Percentiles rank a stretch among this genome's conserved stretches.
Evolutionary conservation across 75 land plant species (phyloP).

Genomic region (Selaginella tamariscina): DNA sequence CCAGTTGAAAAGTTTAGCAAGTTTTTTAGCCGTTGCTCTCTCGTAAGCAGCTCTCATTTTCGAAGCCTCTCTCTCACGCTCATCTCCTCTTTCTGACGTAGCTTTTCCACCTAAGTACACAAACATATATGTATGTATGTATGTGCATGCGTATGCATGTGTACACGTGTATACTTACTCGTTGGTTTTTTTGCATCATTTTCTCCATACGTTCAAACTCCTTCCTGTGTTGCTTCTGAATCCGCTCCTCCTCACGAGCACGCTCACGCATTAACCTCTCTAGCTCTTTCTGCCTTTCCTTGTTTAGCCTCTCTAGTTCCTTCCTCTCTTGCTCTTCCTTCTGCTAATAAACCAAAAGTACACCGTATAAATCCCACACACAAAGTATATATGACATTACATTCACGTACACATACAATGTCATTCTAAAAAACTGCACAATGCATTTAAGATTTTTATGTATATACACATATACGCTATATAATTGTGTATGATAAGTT

Average conservation of each 20-base stretch:
- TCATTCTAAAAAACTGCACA: too few species aligned
- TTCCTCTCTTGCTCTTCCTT: slow-evolving; percentile 73
- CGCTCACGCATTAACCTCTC: slow-evolving; percentile 73
- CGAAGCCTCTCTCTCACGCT: slow-evolving; percentile 82
- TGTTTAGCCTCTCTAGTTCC: slow-evolving; percentile 70
- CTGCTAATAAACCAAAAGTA: slow-evolving; percentile 17
- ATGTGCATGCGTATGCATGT: not conserved
- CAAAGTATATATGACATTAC: too few species aligned
- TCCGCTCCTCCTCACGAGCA: slow-evolving; percentile 63
- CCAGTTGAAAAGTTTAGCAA: slow-evolving; percentile 80
- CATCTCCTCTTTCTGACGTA: slow-evolving; percentile 65
- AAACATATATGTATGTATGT: not conserved
- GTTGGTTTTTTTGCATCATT: slow-evolving; percentile 42
- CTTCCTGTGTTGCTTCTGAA: slow-evolving; percentile 53
- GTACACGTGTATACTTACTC: slow-evolving; percentile 35
- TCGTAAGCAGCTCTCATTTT: slow-evolving; percentile 75
- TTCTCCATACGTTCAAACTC: slow-evolving; percentile 70
- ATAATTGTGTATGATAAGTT: not conserved
- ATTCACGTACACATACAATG: too few species aligned
- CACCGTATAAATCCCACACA: not conserved
- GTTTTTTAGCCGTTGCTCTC: slow-evolving; percentile 75
- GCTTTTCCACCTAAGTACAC: slow-evolving; percentile 56
- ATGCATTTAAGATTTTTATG: too few species aligned
- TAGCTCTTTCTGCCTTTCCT: slow-evolving; percentile 76
- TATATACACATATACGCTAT: not conserved